Evolutionary conservation across 1,139 yeast species (phyloP).

Genomic region (Saccharomyces uvarum): DNA sequence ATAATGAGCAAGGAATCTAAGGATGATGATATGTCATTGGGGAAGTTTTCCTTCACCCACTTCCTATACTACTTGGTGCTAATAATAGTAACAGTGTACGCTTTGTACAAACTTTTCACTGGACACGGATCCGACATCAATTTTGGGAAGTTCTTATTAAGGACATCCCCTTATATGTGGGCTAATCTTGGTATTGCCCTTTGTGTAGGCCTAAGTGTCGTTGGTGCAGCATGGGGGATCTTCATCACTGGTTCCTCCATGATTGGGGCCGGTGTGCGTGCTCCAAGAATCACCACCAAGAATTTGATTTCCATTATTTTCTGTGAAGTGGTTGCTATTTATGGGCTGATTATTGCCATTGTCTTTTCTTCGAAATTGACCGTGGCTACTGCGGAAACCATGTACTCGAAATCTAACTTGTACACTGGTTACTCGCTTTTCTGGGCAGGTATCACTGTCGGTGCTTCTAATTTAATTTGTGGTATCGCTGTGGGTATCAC

Average conservation of each 20-base stretch:
- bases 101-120: conserved; percentile 69
- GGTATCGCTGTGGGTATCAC: conserved; percentile 97
- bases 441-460: conserved; percentile 98
- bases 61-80: conserved; percentile 16
- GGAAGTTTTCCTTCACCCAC: conserved; percentile 13
- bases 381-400: conserved; percentile 51
- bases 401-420: conserved; percentile 75
- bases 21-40: conserved; percentile 10
- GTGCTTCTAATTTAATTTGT: conserved; percentile 85
- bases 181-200: conserved; percentile 85
- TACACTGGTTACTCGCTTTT: conserved; percentile 91
- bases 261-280: conserved; percentile 95
- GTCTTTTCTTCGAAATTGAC: conserved; percentile 87
- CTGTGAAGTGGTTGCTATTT: conserved; percentile 98
- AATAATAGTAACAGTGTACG: conserved; percentile 23
- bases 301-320: conserved; percentile 93
- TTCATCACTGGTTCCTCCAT: conserved; percentile 92
- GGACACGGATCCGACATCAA: conserved; percentile 88
- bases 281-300: conserved; percentile 95
- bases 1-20: conserved; percentile 10
- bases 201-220: conserved; percentile 90
- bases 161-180: conserved; percentile 96
- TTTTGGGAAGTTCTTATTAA: conserved; percentile 76
- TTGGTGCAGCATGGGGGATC: conserved; percentile 99
- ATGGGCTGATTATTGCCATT: conserved; percentile 96